Base-by-base conservation (phyloP, 1,284 basidiomycete species). In the Erythrobasidium hasegawianum region DNA sequence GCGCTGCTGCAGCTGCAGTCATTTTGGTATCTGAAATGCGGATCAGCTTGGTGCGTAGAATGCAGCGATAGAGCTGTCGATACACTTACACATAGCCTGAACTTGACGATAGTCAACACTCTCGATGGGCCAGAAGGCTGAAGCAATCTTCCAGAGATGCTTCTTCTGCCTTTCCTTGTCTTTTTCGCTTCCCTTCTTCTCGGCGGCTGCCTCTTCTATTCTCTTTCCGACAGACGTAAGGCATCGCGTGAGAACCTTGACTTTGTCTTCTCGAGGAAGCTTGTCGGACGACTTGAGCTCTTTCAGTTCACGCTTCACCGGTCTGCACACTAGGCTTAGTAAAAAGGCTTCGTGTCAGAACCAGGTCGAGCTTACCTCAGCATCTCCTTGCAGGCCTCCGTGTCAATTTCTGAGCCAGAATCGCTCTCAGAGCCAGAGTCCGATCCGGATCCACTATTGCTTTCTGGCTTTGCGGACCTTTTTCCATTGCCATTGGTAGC, bases 241-340 rank as follows among this genome's bases (percentile, higher is more conserved):
- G 45, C 94, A 97, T 74, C 97, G 92, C 77, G 97, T 98, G 72
- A 98, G 82, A 47, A 94, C 91, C 0, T 88, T 86, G 70, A 98
- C 90, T 79, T 97, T 98, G 78, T 96, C 89, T 72, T 96, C 91
- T 72, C 93, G 83, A 67, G 87, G 87, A 81, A 97, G 87, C 71
- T 91, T 87, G 70, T 94, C 92, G 38, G 92, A 94, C 16, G 90
- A 80, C 78, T 96, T 95, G 57, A 97, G 83, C 80, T 90, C 88
- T 86, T 97, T 97, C 87, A 99, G 82, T 77, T 97, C 90, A 78
- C 90, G 90, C 83, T 97, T 97, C 69, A 97, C 95, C 1, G 96
- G 96, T 57, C 96, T 47, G 14, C 4, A 24, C 16, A 47, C 7
- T 4, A 24, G n/a, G 5, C 16, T n/a, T n/a, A n/a, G n/a, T n/a